phyloP scores from a whole-genome alignment of 2,329 filamentous ascomycete species.

The Didymella glomerata region DNA sequence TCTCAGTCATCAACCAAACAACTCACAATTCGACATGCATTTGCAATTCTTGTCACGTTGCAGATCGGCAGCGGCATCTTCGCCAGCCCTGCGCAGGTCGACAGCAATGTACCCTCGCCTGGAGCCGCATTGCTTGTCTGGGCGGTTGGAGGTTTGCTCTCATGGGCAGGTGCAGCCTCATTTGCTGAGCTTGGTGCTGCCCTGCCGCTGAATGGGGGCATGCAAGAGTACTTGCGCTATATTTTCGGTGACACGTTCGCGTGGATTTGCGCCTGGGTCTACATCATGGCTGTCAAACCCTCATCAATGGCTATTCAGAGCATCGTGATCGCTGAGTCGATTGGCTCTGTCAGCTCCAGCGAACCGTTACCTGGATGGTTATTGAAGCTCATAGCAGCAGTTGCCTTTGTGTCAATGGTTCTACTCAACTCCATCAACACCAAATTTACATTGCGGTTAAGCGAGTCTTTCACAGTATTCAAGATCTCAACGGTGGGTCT shows the following conservation, averaged over 20 bases:
- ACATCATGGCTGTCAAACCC: slow-evolving; percentile 71
- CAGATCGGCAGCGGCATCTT: slow-evolving; percentile 73
- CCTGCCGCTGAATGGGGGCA: slow-evolving; percentile 69
- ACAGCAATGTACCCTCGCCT: slow-evolving; percentile 69
- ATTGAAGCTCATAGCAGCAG: slow-evolving; percentile 51
- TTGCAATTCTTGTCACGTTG: slow-evolving; percentile 69
- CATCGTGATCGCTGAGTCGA: slow-evolving; percentile 65
- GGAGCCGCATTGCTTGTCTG: slow-evolving; percentile 67
- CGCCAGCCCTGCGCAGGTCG: slow-evolving; percentile 69
- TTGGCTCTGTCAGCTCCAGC: slow-evolving; percentile 58
- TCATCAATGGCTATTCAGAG: slow-evolving; percentile 70
- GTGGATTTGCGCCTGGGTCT: slow-evolving; percentile 72
- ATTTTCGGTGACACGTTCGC: slow-evolving; percentile 68
- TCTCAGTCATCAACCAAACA: slow-evolving; percentile 32
- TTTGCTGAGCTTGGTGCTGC: slow-evolving; percentile 71
- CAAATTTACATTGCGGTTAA: slow-evolving; percentile 51
- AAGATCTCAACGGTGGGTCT: slow-evolving; percentile 46
- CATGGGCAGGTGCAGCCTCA: slow-evolving; percentile 70
- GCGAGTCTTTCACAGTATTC: slow-evolving; percentile 55
- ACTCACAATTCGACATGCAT: slow-evolving; percentile 54
- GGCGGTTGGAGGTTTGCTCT: slow-evolving; percentile 68
- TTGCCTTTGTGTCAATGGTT: slow-evolving; percentile 52
- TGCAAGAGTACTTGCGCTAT: slow-evolving; percentile 69
- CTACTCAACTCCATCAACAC: slow-evolving; percentile 57
- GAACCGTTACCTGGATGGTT: slow-evolving; percentile 23